Base-by-base conservation (phyloP, 1,139 yeast genomes). In the Pneumocystis jirovecii region DNA sequence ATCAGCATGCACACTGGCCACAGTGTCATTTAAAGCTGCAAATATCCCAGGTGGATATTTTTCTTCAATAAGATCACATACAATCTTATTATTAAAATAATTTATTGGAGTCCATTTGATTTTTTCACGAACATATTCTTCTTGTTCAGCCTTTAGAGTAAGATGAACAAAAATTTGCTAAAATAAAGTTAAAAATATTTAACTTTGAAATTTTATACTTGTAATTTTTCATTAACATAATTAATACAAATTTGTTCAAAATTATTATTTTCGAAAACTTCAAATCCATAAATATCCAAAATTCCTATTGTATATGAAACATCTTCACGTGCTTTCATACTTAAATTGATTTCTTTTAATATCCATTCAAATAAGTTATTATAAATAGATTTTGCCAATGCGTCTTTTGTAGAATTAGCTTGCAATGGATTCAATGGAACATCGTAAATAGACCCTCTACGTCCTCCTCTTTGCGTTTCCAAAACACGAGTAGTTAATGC, bases 1-100 rank as follows among this genome's bases (percentile, higher is more conserved):
- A 74, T 95, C 98, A 1, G 99, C 99, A 75, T 95, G 98, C 0
- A 98, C 98, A 21, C 97, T 95, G 63, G 97, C 97, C 74, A 91
- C 86, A 0, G 97, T 93, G 78, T 95, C 99, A 76, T 93, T 93
- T 76, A 95, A 81, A 1, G 96, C 96, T 1, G 98, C 95, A 78
- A 95, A 91, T 64, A 95, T 82, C 68, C 99, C 99, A 0, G 97
- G 97, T 1, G 98, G 98, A 73, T 97, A 83, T 67, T 85, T 84
- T 45, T 90, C 89, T 76, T 95, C 99, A 74, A 95, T 95, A 74
- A 95, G 81, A 73, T 95, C 99, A 79, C 98, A 95, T 60, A 95
- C 99, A 71, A 95, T 87, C 76, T 93, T 87, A 77, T 95, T 95
- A 77, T 95, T 93, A 78, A 95, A 95, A 76, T 90, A 95, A 69